Percentiles rank a stretch among this genome's conserved stretches.
phyloP scores from a whole-genome alignment of 257 asterid species.

The Leptodermis oblonga region DNA sequence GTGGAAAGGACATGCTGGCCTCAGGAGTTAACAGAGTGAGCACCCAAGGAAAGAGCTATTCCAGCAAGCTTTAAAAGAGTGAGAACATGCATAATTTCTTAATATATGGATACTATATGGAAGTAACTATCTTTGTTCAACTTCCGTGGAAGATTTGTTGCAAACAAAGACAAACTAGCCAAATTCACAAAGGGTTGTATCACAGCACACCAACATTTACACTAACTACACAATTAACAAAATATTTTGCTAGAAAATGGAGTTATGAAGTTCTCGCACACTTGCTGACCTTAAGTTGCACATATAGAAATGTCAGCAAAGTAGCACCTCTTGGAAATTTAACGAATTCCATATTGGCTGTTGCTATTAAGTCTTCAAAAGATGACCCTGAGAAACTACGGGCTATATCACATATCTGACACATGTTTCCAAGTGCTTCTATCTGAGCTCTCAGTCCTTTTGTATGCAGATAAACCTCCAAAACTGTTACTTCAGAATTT shows the following conservation, averaged over 20 bases:
- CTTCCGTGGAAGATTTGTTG: background rate
- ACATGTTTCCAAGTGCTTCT: slow-evolving; percentile 84
- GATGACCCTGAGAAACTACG: slow-evolving; percentile 45
- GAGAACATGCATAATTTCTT: background rate
- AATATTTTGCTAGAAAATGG: background rate
- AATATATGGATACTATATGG: background rate
- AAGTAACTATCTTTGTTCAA: slow-evolving; percentile 3
- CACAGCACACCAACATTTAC: background rate
- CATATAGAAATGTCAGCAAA: slow-evolving; percentile 71
- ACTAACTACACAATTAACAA: background rate
- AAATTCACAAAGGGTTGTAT: background rate
- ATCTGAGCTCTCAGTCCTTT: slow-evolving; percentile 71
- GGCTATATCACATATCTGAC: slow-evolving; percentile 63
- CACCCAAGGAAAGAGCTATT: background rate
- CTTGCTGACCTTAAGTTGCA: slow-evolving; percentile 73
- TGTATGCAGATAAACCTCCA: slow-evolving; percentile 88
- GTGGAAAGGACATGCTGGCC: background rate
- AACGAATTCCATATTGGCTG: slow-evolving; percentile 51
- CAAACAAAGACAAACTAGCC: background rate
- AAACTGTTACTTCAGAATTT: slow-evolving; percentile 66
- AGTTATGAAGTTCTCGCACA: background rate
- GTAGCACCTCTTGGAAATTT: slow-evolving; percentile 77
- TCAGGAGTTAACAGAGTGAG: background rate
- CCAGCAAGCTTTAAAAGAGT: background rate
- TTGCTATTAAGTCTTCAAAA: slow-evolving; percentile 47